Evolutionary conservation across 257 asterid genomes (phyloP), one percentile per base, ranked within the genome.

Genomic region (Gentiana macrophylla): DNA sequence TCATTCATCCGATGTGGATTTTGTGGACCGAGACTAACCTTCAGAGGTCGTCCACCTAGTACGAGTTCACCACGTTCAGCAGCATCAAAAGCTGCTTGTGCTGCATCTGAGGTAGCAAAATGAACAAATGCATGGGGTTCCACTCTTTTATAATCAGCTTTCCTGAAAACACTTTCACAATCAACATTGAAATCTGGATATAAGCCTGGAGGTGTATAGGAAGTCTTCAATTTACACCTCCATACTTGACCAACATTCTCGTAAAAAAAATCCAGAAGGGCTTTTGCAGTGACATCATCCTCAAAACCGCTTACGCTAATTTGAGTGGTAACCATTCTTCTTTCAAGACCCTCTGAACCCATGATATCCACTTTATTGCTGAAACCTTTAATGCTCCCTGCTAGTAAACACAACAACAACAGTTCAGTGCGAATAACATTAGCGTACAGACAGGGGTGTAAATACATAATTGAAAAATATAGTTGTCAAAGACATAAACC

Each of bases 141-240:
- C 52, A 88, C 91, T 70, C 77, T 92, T 58, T 60, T 72, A 34
- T 81, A 88, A 54, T 72, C 77, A 10, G 12, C 49, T 50, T 52
- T 83, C 50, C 72, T 77, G 49, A 50, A 69, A 49, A 75, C 79
- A 2, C 1, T 54, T 8, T 62, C 75, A 2, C 69, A 13, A 12
- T 85, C 79, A 55, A 71, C 57, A 50, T 67, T 77, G 35, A 64
- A 85, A 60, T 55, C 62, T 11, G 99, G 99, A 72, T 77, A 85
- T 9, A 94, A 72, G 0, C 77, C 94, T 6, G 67, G 62, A 35
- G 99, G 99, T 34, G 97, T 87, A 37, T 97, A 85, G 51, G 99
- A 92, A 64, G 93, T 92, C 79, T 92, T 92, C 65, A 92, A 62
- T 60, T 97, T 79, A 65, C 99, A 92, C 62, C 97, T 80, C 90